Evolutionary conservation across 331 rosid species (phyloP).

Genomic region (Malus hybrid): DNA sequence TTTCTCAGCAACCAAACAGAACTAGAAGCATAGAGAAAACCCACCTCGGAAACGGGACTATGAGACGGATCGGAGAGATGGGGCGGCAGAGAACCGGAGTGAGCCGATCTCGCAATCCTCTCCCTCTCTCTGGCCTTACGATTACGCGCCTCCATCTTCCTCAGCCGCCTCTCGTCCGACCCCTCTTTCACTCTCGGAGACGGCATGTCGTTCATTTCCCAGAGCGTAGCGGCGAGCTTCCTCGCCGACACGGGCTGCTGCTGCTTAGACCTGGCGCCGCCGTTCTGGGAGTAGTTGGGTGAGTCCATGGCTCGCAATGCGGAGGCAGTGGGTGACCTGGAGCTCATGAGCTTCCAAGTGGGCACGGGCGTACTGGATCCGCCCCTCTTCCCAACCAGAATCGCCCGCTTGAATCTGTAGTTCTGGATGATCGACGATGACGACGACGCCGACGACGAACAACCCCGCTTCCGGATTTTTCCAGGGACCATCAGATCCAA

Average conservation of each 20-base stretch:
- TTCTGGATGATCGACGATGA: conserved; percentile 77
- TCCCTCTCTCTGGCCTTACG: conserved; percentile 64
- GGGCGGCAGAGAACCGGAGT: conserved; percentile 87
- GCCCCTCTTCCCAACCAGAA: conserved; percentile 69
- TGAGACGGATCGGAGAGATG: conserved; percentile 98
- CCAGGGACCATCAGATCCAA: conserved; percentile 71
- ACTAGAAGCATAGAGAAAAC: not conserved
- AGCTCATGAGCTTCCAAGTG: conserved; percentile 70
- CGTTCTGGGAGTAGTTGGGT: conserved; percentile 41
- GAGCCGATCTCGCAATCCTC: conserved; percentile 51
- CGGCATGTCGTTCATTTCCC: conserved; percentile 99
- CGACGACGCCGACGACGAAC: conserved; percentile 88
- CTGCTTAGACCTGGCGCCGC: conserved; percentile 37
- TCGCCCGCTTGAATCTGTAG: conserved; percentile 84
- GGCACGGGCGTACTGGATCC: conserved; percentile 97
- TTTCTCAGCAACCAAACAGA: not conserved
- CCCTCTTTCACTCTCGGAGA: conserved; percentile 65
- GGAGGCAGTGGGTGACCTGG: conserved; percentile 61
- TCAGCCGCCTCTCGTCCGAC: conserved; percentile 38
- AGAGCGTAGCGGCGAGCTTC: conserved; percentile 92
- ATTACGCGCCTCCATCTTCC: conserved; percentile 38
- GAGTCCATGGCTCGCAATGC: conserved; percentile 54
- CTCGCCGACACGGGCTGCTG: conserved; percentile 81
- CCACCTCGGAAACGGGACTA: conserved; percentile 85
- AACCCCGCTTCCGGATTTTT: conserved; percentile 90